Percentiles rank a stretch among this genome's conserved stretches.
These are phyloP conservation scores for Blastobotrys illinoisensis DNA, from an alignment of 1,139 yeast species.

Conservation along the genomic window DNA sequence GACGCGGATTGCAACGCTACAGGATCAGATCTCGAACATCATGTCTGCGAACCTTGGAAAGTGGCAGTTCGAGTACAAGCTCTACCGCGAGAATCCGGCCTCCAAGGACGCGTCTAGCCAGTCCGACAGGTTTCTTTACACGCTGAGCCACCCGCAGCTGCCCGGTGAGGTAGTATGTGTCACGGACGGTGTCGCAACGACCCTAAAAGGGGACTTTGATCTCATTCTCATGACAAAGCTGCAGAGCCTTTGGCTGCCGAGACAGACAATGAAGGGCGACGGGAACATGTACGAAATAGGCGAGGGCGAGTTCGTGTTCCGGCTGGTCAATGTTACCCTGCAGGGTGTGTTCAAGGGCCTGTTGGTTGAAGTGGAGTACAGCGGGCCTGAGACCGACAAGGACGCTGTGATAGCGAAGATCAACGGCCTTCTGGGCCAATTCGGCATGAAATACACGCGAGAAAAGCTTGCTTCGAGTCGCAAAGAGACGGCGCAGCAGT, in stretches of 20 bases:
- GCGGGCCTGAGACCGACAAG: slow-evolving; percentile 2
- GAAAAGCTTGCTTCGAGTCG: not conserved
- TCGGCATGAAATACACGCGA: slow-evolving; percentile 8
- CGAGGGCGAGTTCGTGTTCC: slow-evolving; percentile 35
- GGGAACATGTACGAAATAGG: slow-evolving; percentile 52
- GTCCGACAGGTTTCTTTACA: slow-evolving; percentile 41
- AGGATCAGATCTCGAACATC: slow-evolving; percentile 61
- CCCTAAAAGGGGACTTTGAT: slow-evolving; percentile 31
- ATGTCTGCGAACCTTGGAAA: slow-evolving; percentile 53
- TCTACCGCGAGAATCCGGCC: slow-evolving; percentile 53
- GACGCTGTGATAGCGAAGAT: slow-evolving; percentile 11
- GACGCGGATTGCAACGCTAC: slow-evolving; percentile 58
- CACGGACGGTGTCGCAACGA: slow-evolving; percentile 36
- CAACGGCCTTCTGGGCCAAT: slow-evolving; percentile 14
- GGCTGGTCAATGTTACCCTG: slow-evolving; percentile 65
- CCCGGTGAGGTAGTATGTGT: slow-evolving; percentile 49
- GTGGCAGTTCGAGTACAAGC: slow-evolving; percentile 61
- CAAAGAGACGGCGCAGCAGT: slow-evolving; percentile 6
- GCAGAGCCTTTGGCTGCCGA: slow-evolving; percentile 64
- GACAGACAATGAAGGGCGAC: slow-evolving; percentile 73
- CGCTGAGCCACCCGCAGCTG: slow-evolving; percentile 51
- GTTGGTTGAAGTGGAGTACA: slow-evolving; percentile 48
- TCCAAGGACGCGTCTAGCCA: slow-evolving; percentile 14
- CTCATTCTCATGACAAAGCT: slow-evolving; percentile 43
- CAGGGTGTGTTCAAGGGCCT: slow-evolving; percentile 74